Evolutionary conservation across 2,329 filamentous ascomycete species (phyloP).

Genomic region (Didymella keratinophila): DNA sequence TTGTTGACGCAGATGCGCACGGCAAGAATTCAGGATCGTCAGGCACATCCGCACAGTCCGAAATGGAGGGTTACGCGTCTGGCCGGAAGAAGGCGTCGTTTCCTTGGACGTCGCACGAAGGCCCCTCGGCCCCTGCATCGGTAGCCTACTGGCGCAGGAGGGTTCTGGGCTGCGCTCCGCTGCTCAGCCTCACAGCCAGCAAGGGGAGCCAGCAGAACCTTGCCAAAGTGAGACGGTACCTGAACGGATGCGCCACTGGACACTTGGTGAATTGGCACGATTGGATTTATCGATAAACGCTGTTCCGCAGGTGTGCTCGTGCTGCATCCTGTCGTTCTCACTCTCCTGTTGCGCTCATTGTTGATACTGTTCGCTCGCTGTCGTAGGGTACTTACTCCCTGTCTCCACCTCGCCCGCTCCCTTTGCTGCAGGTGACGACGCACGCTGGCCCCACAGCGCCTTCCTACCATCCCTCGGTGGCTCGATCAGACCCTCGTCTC

Average conservation of each 20-base stretch:
- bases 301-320: slow-evolving; percentile 1
- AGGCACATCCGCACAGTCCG: slow-evolving; percentile 11
- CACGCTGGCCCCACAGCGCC: slow-evolving; percentile 13
- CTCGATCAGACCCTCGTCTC: background rate
- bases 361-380: background rate
- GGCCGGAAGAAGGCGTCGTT: background rate
- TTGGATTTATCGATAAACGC: no score
- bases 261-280: slow-evolving; percentile 13
- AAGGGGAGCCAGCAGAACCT: slow-evolving; percentile 7
- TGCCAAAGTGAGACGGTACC: slow-evolving; percentile 17
- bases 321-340: background rate
- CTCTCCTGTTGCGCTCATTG: background rate
- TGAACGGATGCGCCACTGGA: slow-evolving; percentile 14
- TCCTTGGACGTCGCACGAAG: slow-evolving; percentile 5
- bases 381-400: background rate
- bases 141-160: no score
- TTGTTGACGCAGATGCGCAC: background rate
- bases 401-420: slow-evolving; percentile 2
- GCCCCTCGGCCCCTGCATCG: slow-evolving; percentile 9
- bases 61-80: slow-evolving; percentile 19
- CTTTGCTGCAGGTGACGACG: slow-evolving; percentile 14
- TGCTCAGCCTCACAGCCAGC: slow-evolving; percentile 16
- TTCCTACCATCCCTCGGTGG: slow-evolving; percentile 9
- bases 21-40: slow-evolving; percentile 10
- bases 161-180: slow-evolving; percentile 1